Conservation (phyloP, 352 stramenopile genomes). For the Phytophthora hybrid region DNA sequence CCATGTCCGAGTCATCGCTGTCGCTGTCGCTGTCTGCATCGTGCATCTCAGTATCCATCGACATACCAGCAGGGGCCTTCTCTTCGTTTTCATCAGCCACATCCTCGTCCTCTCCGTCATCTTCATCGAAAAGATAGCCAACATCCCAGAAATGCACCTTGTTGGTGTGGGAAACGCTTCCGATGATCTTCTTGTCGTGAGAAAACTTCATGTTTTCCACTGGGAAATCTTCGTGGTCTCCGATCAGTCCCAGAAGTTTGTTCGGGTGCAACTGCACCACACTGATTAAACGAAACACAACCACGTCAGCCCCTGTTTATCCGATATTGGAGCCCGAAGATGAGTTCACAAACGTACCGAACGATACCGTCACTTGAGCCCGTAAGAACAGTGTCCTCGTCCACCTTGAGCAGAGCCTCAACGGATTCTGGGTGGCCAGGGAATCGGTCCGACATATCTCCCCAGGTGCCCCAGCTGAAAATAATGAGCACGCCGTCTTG, state of each 20-base stretch:
- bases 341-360: conserved; percentile 53
- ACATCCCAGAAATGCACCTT: conserved; percentile 97
- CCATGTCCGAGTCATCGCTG: conserved; percentile 70
- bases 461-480: conserved; percentile 96
- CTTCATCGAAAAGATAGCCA: conserved; percentile 92
- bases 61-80: conserved; percentile 38
- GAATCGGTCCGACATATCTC: conserved; percentile 97
- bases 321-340: neutral
- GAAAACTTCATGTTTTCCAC: conserved; percentile 93
- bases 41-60: conserved; percentile 85
- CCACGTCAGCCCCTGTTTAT: conserved; percentile 12
- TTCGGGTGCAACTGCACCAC: conserved; percentile 97
- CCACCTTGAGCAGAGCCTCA: conserved; percentile 95
- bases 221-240: conserved; percentile 96
- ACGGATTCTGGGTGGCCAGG: conserved; percentile 95
- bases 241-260: conserved; percentile 96
- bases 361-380: conserved; percentile 97
- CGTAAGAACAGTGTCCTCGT: conserved; percentile 97
- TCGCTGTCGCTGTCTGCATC: conserved; percentile 83
- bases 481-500: conserved; percentile 95
- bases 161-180: conserved; percentile 94
- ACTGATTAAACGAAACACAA: conserved; percentile 33
- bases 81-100: conserved; percentile 68
- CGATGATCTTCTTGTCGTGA: conserved; percentile 90
- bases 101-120: conserved; percentile 79